Percentiles rank a stretch among this genome's conserved stretches.
phyloP scores from a whole-genome alignment of 2,329 filamentous ascomycete species.

The Pyrenochaeta sp. region DNA sequence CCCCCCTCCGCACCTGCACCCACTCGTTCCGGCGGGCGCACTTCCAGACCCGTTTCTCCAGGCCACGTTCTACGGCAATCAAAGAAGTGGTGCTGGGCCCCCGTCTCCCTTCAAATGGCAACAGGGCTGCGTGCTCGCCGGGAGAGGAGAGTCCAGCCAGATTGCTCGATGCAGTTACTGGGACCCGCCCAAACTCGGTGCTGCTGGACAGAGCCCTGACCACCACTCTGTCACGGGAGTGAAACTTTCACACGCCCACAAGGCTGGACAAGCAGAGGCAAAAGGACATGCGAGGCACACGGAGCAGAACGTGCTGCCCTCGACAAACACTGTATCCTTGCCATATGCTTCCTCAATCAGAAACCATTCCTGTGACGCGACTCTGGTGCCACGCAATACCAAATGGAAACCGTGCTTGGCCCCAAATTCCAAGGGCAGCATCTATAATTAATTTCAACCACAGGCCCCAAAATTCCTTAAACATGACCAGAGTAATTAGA shows the following conservation, averaged over 20 bases:
- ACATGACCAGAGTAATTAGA: too few relatives aligned
- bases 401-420: background rate
- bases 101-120: background rate
- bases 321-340: background rate
- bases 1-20: constrained; percentile 11
- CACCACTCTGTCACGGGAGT: constrained; percentile 18
- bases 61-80: background rate
- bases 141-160: constrained; percentile 7
- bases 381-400: background rate
- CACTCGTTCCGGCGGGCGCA: background rate
- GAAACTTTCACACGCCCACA: constrained; percentile 10
- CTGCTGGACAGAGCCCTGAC: constrained; percentile 6
- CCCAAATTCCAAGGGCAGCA: background rate
- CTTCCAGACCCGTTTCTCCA: background rate
- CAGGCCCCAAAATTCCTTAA: too few relatives aligned
- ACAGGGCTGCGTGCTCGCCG: background rate
- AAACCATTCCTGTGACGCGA: background rate
- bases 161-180: constrained; percentile 12
- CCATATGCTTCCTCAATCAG: background rate
- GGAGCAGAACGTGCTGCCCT: constrained; percentile 5
- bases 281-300: constrained; percentile 2
- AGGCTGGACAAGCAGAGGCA: background rate
- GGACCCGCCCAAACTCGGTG: background rate
- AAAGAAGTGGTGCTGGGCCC: background rate
- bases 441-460: background rate